A percentile compares a stretch with the other conserved stretches of the same genome.
phyloP scores from a whole-genome alignment of 2,329 filamentous ascomycete genomes.

The Geoglossum cookeanum region DNA sequence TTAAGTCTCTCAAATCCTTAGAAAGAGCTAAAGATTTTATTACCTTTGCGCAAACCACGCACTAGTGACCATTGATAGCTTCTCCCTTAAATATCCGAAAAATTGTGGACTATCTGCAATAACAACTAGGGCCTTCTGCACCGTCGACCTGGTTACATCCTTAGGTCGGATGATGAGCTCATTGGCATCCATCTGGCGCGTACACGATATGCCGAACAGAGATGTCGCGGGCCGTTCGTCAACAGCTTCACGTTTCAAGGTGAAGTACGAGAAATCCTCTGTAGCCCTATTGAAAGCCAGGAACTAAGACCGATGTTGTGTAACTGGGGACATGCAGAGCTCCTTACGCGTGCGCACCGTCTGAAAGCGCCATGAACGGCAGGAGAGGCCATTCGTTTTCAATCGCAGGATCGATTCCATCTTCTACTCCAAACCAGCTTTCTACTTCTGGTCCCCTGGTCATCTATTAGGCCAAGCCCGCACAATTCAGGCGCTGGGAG shows the following conservation, averaged over 20 bases:
- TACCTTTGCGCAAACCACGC: constrained; percentile 89
- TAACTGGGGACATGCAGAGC: not conserved
- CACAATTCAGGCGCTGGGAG: not conserved
- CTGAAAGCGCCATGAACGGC: constrained; percentile 91
- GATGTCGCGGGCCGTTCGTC: constrained; percentile 44
- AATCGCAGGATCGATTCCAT: constrained; percentile 56
- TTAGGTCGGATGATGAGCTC: constrained; percentile 58
- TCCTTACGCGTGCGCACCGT: constrained; percentile 80
- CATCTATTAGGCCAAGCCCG: constrained; percentile 7
- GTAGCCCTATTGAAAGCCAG: constrained; percentile 37
- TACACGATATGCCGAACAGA: constrained; percentile 91
- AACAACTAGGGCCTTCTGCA: constrained; percentile 94
- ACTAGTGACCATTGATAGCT: constrained; percentile 73
- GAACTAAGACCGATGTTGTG: constrained; percentile 3
- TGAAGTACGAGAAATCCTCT: constrained; percentile 98
- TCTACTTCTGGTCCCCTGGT: constrained; percentile 75
- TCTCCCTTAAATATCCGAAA: constrained; percentile 79
- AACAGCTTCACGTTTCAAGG: constrained; percentile 48
- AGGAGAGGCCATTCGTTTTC: constrained; percentile 83
- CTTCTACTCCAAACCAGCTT: constrained; percentile 62
- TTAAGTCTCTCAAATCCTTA: not conserved
- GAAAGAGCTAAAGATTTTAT: constrained; percentile 6
- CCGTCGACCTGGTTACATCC: constrained; percentile 90
- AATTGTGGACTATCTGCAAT: constrained; percentile 79
- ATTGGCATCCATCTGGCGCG: constrained; percentile 69